Percentiles rank a stretch among this genome's conserved stretches.
phyloP scores from a whole-genome alignment of 768 basidiomycete species.

The Tricholomella constricta region DNA sequence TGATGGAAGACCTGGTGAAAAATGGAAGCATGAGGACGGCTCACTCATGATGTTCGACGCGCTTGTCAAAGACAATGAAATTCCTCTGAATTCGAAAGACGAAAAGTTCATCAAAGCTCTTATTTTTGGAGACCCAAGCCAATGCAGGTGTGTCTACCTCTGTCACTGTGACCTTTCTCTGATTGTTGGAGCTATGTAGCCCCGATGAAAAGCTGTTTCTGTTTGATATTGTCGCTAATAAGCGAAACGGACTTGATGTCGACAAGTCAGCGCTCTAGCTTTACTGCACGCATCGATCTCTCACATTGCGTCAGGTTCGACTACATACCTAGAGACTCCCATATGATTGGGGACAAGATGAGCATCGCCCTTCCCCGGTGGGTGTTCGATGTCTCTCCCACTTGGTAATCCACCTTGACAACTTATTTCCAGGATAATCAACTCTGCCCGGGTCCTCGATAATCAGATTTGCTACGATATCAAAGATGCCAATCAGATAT shows the following conservation, averaged over 20 bases:
- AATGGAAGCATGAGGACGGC: slow-evolving; percentile 78
- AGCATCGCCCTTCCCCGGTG: slow-evolving; percentile 53
- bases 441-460: slow-evolving; percentile 74
- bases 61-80: slow-evolving; percentile 56
- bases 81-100: slow-evolving; percentile 51
- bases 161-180: neutral
- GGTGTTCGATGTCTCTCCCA: slow-evolving; percentile 10
- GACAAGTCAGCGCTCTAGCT: slow-evolving; percentile 60
- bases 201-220: slow-evolving; percentile 66
- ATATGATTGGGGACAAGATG: slow-evolving; percentile 67
- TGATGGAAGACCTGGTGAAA: slow-evolving; percentile 39
- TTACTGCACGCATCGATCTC: neutral
- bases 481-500: slow-evolving; percentile 78
- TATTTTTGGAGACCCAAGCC: slow-evolving; percentile 60
- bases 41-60: slow-evolving; percentile 84
- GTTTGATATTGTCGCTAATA: slow-evolving; percentile 86
- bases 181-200: slow-evolving; percentile 20
- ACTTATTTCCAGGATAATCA: slow-evolving; percentile 54
- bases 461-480: slow-evolving; percentile 79
- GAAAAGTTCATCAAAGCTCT: slow-evolving; percentile 72
- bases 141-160: slow-evolving; percentile 50
- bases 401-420: neutral
- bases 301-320: slow-evolving; percentile 57
- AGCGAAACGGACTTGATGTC: slow-evolving; percentile 80
- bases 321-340: slow-evolving; percentile 76